These are phyloP conservation scores for Fomitiporia mediterranea DNA, from an alignment of 1,284 basidiomycete species.

Conservation along the genomic window DNA sequence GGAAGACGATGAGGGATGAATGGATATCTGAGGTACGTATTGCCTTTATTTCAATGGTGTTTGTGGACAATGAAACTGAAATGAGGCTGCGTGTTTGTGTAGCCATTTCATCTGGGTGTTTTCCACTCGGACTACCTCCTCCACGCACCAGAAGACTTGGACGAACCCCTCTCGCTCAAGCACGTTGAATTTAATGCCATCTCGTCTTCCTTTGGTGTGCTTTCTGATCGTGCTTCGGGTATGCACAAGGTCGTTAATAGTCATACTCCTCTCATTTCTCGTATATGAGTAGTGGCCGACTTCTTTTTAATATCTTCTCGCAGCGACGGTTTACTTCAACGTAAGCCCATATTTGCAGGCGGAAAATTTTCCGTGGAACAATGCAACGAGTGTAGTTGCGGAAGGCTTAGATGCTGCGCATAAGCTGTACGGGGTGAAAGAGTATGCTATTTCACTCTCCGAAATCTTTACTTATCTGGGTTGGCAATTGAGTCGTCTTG, in stretches of 20 bases:
- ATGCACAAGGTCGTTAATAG: slow-evolving; percentile 65
- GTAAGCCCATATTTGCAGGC: slow-evolving; percentile 49
- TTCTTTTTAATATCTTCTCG: slow-evolving; percentile 50
- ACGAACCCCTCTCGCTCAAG: slow-evolving; percentile 54
- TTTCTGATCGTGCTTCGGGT: slow-evolving; percentile 70
- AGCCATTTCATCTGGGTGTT: slow-evolving; percentile 87
- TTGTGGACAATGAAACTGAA: background rate
- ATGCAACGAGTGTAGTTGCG: slow-evolving; percentile 67
- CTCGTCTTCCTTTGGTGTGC: slow-evolving; percentile 83
- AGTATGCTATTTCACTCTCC: slow-evolving; percentile 35
- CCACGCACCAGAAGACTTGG: slow-evolving; percentile 44
- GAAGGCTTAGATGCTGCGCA: slow-evolving; percentile 80
- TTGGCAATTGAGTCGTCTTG: slow-evolving; percentile 5
- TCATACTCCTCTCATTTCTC: background rate
- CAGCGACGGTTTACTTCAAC: slow-evolving; percentile 62
- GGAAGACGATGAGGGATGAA: slow-evolving; percentile 70
- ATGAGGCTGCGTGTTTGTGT: slow-evolving; percentile 2
- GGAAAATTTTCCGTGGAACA: slow-evolving; percentile 70
- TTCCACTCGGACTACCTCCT: slow-evolving; percentile 95
- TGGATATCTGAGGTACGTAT: slow-evolving; percentile 41
- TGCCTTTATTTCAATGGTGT: slow-evolving; percentile 23
- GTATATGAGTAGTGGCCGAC: too few species aligned
- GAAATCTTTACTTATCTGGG: background rate
- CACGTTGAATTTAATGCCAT: slow-evolving; percentile 99
- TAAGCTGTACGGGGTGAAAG: slow-evolving; percentile 57